phyloP scores from a whole-genome alignment of 352 stramenopile genomes.

The Hyaloperonospora arabidopsidis region DNA sequence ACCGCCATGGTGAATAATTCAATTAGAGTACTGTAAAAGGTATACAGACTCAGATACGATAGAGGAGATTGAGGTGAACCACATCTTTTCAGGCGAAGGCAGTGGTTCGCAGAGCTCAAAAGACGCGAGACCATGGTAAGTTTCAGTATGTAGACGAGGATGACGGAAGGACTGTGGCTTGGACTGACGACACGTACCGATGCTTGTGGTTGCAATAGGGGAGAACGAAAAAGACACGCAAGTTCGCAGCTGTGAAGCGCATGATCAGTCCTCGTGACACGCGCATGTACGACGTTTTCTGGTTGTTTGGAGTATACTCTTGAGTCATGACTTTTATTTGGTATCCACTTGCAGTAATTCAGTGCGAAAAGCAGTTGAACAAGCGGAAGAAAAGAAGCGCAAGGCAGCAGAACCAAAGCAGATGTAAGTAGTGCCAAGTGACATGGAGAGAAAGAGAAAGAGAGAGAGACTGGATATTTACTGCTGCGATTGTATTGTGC shows the following conservation, averaged over 20 bases:
- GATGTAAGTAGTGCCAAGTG: conserved; percentile 50
- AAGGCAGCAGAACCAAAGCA: conserved; percentile 89
- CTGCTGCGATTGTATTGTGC: conserved; percentile 9
- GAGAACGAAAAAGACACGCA: conserved; percentile 98
- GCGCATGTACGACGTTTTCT: conserved; percentile 73
- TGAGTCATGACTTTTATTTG: not conserved
- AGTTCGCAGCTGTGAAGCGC: conserved; percentile 97
- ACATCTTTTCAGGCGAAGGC: conserved; percentile 1
- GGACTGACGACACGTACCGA: conserved; percentile 4
- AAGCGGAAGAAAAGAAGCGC: conserved; percentile 84
- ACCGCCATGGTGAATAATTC: conserved; percentile 17
- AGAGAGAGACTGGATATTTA: conserved; percentile 5
- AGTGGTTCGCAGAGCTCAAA: conserved; percentile 14
- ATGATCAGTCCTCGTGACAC: conserved; percentile 97
- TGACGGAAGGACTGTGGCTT: not conserved
- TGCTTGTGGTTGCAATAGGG: conserved; percentile 41
- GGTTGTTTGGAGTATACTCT: not conserved
- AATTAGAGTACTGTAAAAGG: too few relatives aligned
- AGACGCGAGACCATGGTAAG: conserved; percentile 17
- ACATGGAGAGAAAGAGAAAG: not conserved
- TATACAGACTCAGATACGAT: too few relatives aligned
- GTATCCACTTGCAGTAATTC: conserved; percentile 43
- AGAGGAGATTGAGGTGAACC: not conserved
- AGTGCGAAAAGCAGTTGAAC: conserved; percentile 60
- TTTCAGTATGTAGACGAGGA: not conserved